These are phyloP conservation scores for Iberis pinnata DNA, from an alignment of 345 rosid genomes.

Conservation along the genomic window DNA sequence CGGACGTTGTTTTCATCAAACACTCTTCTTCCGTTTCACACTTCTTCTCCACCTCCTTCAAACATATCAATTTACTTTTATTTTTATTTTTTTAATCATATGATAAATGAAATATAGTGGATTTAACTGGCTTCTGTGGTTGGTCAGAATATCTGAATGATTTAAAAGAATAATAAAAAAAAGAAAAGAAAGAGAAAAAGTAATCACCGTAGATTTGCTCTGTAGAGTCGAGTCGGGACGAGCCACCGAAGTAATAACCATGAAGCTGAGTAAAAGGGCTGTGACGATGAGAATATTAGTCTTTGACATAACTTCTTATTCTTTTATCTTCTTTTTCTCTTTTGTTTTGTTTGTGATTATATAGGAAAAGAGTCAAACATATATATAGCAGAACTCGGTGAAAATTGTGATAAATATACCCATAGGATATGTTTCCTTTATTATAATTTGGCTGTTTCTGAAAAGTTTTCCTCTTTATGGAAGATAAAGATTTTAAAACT, in stretches of 20 bases:
- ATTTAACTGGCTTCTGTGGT: too few species aligned
- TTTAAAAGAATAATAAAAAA: too few species aligned
- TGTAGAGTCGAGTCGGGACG: slow-evolving; percentile 19
- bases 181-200: background rate
- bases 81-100: background rate
- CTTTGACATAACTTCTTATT: slow-evolving; percentile 13
- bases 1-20: slow-evolving; percentile 15
- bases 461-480: too few species aligned
- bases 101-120: too few species aligned
- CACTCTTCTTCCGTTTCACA: slow-evolving; percentile 25
- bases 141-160: too few species aligned
- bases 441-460: too few species aligned
- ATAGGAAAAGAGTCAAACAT: too few species aligned
- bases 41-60: slow-evolving; percentile 6
- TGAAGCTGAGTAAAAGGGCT: slow-evolving; percentile 14
- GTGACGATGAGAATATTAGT: slow-evolving; percentile 5
- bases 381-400: too few species aligned
- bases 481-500: too few species aligned
- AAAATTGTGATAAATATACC: too few species aligned
- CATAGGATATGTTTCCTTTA: too few species aligned
- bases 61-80: background rate
- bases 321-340: background rate
- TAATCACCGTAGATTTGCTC: slow-evolving; percentile 6
- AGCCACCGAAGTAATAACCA: slow-evolving; percentile 18
- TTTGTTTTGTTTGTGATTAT: background rate